phyloP scores from a whole-genome alignment of 352 stramenopile species.

The Blastocystis sp. region DNA sequence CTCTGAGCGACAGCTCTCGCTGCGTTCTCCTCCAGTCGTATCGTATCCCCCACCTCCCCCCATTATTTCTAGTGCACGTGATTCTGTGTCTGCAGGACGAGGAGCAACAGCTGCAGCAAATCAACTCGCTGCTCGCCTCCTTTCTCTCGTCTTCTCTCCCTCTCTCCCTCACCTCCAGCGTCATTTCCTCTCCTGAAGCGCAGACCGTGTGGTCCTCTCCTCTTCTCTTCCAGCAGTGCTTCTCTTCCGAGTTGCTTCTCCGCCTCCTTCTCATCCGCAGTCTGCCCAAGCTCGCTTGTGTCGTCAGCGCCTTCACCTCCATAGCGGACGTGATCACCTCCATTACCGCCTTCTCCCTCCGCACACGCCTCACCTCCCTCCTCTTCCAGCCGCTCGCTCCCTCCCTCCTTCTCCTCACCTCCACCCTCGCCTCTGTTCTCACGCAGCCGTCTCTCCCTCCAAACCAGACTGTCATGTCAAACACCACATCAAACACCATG shows the following conservation, averaged over 20 bases:
- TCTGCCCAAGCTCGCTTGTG: neutral
- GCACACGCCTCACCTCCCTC: neutral
- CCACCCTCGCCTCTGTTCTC: neutral
- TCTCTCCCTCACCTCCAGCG: neutral
- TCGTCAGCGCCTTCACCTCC: neutral
- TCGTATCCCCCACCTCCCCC: neutral
- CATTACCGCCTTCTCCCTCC: neutral
- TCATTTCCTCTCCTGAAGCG: neutral
- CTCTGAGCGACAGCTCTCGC: neutral
- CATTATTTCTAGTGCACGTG: neutral
- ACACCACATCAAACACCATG: too few relatives aligned
- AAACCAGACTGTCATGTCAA: too few relatives aligned
- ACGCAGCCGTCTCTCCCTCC: neutral
- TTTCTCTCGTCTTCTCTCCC: neutral
- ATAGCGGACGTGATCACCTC: neutral
- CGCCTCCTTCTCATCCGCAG: neutral
- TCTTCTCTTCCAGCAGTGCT: neutral
- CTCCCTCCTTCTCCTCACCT: conserved; percentile 23
- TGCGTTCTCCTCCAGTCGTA: neutral
- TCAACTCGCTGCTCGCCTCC: neutral
- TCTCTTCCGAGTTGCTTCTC: neutral
- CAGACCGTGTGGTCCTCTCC: neutral
- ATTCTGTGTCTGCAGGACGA: neutral
- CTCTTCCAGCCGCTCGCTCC: neutral
- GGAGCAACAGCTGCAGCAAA: neutral